Evolutionary conservation across 257 asterid species (phyloP).

Genomic region (Nemophila menziesii): DNA sequence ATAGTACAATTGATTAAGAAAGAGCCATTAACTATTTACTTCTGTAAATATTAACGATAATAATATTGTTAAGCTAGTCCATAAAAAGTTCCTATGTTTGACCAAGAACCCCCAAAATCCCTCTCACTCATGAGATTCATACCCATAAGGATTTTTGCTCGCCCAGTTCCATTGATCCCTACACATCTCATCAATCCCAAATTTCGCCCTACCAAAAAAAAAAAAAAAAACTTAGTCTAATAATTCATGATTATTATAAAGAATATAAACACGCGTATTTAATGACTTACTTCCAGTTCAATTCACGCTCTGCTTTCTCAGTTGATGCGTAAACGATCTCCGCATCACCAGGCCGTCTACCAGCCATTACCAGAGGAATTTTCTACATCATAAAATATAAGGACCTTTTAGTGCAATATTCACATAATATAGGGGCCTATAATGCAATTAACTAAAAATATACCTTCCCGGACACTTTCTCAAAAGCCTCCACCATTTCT

Average conservation of each 20-base stretch:
- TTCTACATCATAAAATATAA: slow-evolving; percentile 31
- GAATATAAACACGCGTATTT: no score
- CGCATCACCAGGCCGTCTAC: slow-evolving; percentile 94
- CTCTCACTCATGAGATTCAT: slow-evolving; percentile 14
- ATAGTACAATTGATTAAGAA: no score
- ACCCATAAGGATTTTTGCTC: slow-evolving; percentile 92
- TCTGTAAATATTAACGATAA: no score
- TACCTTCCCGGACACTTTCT: slow-evolving; percentile 97
- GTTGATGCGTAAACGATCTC: slow-evolving; percentile 85
- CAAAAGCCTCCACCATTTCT: slow-evolving; percentile 96
- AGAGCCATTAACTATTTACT: no score
- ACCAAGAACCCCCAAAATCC: no score
- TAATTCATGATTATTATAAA: no score
- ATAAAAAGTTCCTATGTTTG: no score
- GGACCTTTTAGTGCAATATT: no score
- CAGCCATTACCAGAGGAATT: slow-evolving; percentile 74
- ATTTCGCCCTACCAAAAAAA: slow-evolving; percentile 49
- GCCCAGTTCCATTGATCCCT: slow-evolving; percentile 99
- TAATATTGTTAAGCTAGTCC: no score
- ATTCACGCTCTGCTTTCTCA: slow-evolving; percentile 66
- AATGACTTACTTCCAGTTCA: slow-evolving; percentile 97
- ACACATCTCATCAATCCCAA: slow-evolving; percentile 74
- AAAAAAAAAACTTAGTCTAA: not conserved
- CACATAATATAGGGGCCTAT: no score
- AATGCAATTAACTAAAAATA: not conserved